Evolutionary conservation across 2,329 filamentous ascomycete species (phyloP), one percentile per base, ranked within the genome.

Genomic region (Bipolaris bicolor): DNA sequence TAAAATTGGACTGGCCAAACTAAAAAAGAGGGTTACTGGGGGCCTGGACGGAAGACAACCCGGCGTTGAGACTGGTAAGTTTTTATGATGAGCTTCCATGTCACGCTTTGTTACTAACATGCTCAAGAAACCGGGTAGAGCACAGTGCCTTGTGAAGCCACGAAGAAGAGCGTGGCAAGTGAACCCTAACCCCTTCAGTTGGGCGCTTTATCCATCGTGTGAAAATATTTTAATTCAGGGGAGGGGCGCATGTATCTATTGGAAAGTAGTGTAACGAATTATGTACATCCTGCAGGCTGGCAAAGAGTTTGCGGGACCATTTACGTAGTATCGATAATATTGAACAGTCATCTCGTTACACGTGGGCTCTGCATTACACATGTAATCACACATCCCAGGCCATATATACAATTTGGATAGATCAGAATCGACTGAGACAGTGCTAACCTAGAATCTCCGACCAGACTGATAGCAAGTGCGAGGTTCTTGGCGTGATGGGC

Each of bases 21-120:
- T 96, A 53, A 90, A 88, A 75, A 89, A 90, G 69, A 88, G 91
- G 72, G 83, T 95, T 9, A 88, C 88, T 33, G 84, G 86, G 18
- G 81, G 81, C 24, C 77, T 98, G 71, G 87, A 87, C 39, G 94
- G 94, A 1, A 83, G 94, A 60, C 89, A 94, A 76, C 94, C 94
- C 3, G 91, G 92, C 74, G 87, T 97, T 36, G 93, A 96, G 83
- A 96, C 91, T 66, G 76, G 76, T 77, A 58, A 64, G 76, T 73
- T 29, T 11, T 29, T 39, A 16, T 49, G 4, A 44, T 15, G 1
- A 44, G 29, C 29, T 72, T 69, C 34, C 16, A 29, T 22, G 18
- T 15, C 31, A 22, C 6, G 7, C 34, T 7, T 13, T 4, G 13
- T 20, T n/a, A 34, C 67, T 71, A 37, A 71, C 54, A 7, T 45